Evolutionary conservation across 305 asterid species (phyloP).

Genomic region (Nicotiana rustica): DNA sequence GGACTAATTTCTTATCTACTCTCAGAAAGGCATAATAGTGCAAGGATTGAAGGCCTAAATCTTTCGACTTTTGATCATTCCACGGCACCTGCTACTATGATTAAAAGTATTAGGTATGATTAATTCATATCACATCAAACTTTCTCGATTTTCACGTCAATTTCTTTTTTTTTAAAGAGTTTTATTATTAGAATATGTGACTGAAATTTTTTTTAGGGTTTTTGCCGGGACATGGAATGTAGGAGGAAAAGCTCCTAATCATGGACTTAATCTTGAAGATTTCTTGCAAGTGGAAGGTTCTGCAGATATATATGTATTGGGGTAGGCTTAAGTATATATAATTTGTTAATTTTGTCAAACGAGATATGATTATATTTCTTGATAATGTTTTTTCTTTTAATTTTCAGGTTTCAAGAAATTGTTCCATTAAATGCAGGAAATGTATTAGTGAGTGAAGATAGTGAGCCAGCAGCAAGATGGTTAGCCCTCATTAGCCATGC

Average conservation of each 20-base stretch:
- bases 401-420: slow-evolving; percentile 87
- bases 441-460: slow-evolving; percentile 81
- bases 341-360: neutral
- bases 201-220: slow-evolving; percentile 52
- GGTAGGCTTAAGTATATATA: slow-evolving; percentile 53
- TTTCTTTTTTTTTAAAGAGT: no score
- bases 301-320: slow-evolving; percentile 84
- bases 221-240: slow-evolving; percentile 95
- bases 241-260: slow-evolving; percentile 82
- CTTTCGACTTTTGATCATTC: slow-evolving; percentile 56
- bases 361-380: neutral
- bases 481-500: slow-evolving; percentile 77
- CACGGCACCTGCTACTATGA: slow-evolving; percentile 56
- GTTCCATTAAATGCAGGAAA: slow-evolving; percentile 93
- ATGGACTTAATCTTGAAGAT: slow-evolving; percentile 81
- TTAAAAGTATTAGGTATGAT: slow-evolving; percentile 71
- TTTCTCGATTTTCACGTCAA: neutral
- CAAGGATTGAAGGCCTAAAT: slow-evolving; percentile 62
- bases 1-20: slow-evolving; percentile 41
- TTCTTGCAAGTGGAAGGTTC: slow-evolving; percentile 91
- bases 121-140: neutral
- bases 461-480: slow-evolving; percentile 95
- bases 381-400: neutral
- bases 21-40: slow-evolving; percentile 71
- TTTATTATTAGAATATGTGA: neutral